Evolutionary conservation across 2,329 filamentous ascomycete genomes (phyloP).

Genomic region (Aspergillus puulaauensis): DNA sequence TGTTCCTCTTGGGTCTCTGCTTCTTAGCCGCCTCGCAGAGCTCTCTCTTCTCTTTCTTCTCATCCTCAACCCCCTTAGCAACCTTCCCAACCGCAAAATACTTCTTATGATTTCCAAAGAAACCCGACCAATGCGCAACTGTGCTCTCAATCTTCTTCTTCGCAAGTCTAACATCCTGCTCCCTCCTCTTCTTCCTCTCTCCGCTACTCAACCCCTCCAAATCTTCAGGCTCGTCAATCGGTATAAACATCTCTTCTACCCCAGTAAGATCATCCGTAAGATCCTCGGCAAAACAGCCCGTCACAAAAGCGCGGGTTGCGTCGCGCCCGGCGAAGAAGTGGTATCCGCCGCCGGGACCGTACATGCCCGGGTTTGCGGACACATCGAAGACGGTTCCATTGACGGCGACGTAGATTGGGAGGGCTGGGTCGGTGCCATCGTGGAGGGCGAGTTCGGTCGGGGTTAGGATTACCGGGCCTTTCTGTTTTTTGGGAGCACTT

Average conservation of each 20-base stretch:
- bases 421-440: slow-evolving; percentile 71
- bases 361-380: slow-evolving; percentile 54
- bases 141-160: slow-evolving; percentile 63
- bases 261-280: slow-evolving; percentile 80
- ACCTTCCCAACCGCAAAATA: slow-evolving; percentile 80
- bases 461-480: slow-evolving; percentile 67
- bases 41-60: slow-evolving; percentile 51
- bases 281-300: slow-evolving; percentile 88
- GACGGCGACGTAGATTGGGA: slow-evolving; percentile 87
- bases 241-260: slow-evolving; percentile 79
- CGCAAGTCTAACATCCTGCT: slow-evolving; percentile 66
- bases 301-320: slow-evolving; percentile 84
- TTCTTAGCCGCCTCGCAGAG: slow-evolving; percentile 72
- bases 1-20: slow-evolving; percentile 56
- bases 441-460: slow-evolving; percentile 70
- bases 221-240: slow-evolving; percentile 60
- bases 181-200: slow-evolving; percentile 54
- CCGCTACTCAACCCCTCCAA: slow-evolving; percentile 32
- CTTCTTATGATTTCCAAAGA: slow-evolving; percentile 77
- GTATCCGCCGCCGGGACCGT: slow-evolving; percentile 84
- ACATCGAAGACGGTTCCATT: slow-evolving; percentile 68
- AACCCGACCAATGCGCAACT: slow-evolving; percentile 76
- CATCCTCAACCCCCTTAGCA: slow-evolving; percentile 51
- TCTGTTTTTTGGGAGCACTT: slow-evolving; percentile 27
- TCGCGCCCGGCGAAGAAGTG: slow-evolving; percentile 83